Percentiles rank a stretch among this genome's conserved stretches.
Evolutionary conservation across 2,329 filamentous ascomycete genomes (phyloP).

Genomic region (Phialophora tarda): DNA sequence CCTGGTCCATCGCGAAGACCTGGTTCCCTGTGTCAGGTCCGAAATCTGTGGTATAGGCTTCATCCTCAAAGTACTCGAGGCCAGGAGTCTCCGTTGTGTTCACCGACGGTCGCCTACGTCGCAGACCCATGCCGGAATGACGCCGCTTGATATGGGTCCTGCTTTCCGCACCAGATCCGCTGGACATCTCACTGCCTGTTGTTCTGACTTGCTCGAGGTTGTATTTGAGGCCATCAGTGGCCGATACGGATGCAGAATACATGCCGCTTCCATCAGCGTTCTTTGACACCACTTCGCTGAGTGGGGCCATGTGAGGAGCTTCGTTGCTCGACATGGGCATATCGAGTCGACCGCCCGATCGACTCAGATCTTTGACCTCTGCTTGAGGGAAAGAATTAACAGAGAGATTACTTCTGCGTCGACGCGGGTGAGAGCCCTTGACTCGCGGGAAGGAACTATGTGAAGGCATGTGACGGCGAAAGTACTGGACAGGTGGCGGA

Average conservation of each 20-base stretch:
- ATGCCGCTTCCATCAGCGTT: conserved; percentile 14
- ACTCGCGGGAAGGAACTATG: conserved; percentile 67
- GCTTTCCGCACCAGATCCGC: conserved; percentile 26
- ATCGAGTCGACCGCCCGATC: conserved; percentile 7
- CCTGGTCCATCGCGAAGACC: conserved; percentile 71
- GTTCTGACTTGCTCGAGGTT: conserved; percentile 46
- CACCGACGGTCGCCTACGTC: conserved; percentile 74
- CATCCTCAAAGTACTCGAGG: conserved; percentile 88
- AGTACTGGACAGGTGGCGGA: conserved; percentile 80
- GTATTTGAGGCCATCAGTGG: conserved; percentile 38
- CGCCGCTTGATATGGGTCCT: conserved; percentile 58
- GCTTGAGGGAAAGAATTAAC: conserved; percentile 27
- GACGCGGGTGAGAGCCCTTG: conserved; percentile 40
- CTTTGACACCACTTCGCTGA: conserved; percentile 9
- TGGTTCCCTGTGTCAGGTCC: conserved; percentile 76
- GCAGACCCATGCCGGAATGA: conserved; percentile 85
- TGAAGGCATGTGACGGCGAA: conserved; percentile 68
- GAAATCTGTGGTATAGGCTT: conserved; percentile 80
- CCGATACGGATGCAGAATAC: conserved; percentile 36
- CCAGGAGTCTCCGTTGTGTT: conserved; percentile 69
- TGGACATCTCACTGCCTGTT: conserved; percentile 37
- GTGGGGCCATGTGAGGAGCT: conserved; percentile 3
- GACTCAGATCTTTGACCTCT: conserved; percentile 30
- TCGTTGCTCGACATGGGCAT: conserved; percentile 5
- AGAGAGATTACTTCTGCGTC: conserved; percentile 45